phyloP scores from a whole-genome alignment of 371 early-diverging fungal species.

The Mortierella sp. region DNA sequence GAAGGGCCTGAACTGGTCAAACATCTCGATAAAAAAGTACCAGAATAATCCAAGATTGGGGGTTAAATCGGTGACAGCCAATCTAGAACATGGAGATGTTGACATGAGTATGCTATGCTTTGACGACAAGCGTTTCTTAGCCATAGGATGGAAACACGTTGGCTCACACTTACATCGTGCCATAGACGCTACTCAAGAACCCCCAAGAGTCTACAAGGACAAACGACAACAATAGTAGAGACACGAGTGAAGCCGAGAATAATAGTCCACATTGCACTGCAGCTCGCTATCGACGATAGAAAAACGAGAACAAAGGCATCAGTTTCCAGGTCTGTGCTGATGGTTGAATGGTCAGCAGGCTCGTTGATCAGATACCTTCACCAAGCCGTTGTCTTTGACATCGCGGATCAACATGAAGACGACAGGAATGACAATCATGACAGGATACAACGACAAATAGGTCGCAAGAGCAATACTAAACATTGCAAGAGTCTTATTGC shows the following conservation, averaged over 20 bases:
- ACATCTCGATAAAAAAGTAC: constrained; percentile 99
- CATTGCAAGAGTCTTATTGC: constrained; percentile 62
- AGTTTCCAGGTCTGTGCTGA: too few species aligned
- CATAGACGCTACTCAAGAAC: constrained; percentile 77
- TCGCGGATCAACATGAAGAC: constrained; percentile 55
- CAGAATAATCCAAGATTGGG: constrained; percentile 97
- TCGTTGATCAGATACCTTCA: constrained; percentile 2
- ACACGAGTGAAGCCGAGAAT: constrained; percentile 53
- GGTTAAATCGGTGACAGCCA: constrained; percentile 84
- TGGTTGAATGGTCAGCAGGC: not conserved
- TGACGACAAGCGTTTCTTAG: not conserved
- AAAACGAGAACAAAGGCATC: constrained; percentile 1
- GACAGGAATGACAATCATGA: constrained; percentile 80
- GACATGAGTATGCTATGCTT: not conserved
- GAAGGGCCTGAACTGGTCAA: constrained; percentile 95
- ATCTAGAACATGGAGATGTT: constrained; percentile 22
- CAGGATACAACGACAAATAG: constrained; percentile 86
- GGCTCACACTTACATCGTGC: constrained; percentile 75
- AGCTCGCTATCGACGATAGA: constrained; percentile 22
- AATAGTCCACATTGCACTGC: constrained; percentile 24
- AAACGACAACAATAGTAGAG: constrained; percentile 68
- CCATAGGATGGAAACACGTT: not conserved
- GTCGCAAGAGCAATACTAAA: constrained; percentile 79
- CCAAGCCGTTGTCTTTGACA: constrained; percentile 1
- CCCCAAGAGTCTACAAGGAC: constrained; percentile 76